Base-by-base conservation (phyloP, 2,329 filamentous ascomycete genomes). In the Claviceps sorghi region DNA sequence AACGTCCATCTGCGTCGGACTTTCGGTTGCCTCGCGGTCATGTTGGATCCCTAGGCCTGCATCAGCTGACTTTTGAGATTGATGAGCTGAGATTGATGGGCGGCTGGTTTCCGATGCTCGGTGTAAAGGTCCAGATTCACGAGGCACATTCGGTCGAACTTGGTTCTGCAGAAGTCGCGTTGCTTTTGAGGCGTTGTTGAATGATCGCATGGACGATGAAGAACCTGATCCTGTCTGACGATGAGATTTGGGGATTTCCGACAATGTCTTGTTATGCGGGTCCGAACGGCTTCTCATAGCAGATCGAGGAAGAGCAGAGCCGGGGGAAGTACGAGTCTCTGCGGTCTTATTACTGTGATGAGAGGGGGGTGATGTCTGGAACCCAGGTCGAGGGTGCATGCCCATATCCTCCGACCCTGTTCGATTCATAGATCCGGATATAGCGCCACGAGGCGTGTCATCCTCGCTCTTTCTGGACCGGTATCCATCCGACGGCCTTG, bases 21-120 rank as follows among this genome's bases (percentile, higher is more conserved):
- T 76, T 38, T 68, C 66, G 0, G 70, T 71, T 34, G 71, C 58
- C 44, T 62, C 64, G 42, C 69, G 67, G 55, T 76, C 73, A 36
- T 69, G 59, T 38, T 68, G 66, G n/a, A 65, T 59, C 10, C 62
- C 62, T 22, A 61, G 56, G 13, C 61, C 60, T 17, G 63, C 58
- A 19, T 73, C 71, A 5, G 65, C 51, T 2, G 68, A 67, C 2
- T 60, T 61, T 22, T 66, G 67, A 0, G 67, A 67, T 32, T 63
- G 70, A 10, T 68, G 62, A 22, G 38, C 5, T 22, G 30, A 48
- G 38, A 67, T 65, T 1, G 73, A 70, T 2, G 72, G 72, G 53
- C 62, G 65, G 11, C 67, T 69, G 51, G 69, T 70, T 40, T 60
- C 62, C 26, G 69, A 65, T 32, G 68, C 66, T 43, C 61, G 66